Evolutionary conservation across 257 asterid genomes (phyloP), one percentile per base, ranked within the genome.

Genomic region (Solanum commersonii): DNA sequence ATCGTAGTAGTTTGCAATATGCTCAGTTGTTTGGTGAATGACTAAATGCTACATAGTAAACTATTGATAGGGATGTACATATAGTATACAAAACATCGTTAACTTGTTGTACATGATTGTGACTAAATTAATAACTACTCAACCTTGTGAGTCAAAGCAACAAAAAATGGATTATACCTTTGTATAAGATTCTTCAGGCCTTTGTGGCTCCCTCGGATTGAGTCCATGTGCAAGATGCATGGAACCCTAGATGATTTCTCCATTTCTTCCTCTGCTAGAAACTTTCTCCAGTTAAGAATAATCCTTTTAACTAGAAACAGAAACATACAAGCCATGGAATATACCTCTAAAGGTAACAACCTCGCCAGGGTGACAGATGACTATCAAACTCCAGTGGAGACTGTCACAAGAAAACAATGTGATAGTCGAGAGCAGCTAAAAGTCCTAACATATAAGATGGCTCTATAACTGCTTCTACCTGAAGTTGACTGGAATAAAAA

Each of bases 341-440:
- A 46, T 91, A 91, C 99, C 95, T 93, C 84, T 87, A 44, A 79
- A 86, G 16, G 89, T 83, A 87, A 94, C 94, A 89, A 92, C 94
- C 94, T 92, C 92, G 87, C 99, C 96, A 84, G 96, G 99, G 93
- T 97, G 96, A 89, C 99, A 97, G 81, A 97, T 88, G 77, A 97
- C 90, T 83, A 97, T 89, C 96, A 97, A 93, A 93, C 99, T 97
- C 99, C 99, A 97, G 93, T 97, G 99, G 87, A 94, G 92, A 88
- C 99, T 97, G 94, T 68, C 87, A 89, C 72, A 85, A 83, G n/a
- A 42, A 59, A 74, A 68, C 71, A 56, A 81, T n/a, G 23, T 73
- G 76, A 83, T 90, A 81, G 89, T 84, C 91, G 88, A 88, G 72
- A 88, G 38, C 67, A 70, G 89, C 52, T 22, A 29, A 71, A 86